A percentile compares a stretch with the other conserved stretches of the same genome.
phyloP scores from a whole-genome alignment of 768 basidiomycete genomes.

The Mycena rebaudengoi region DNA sequence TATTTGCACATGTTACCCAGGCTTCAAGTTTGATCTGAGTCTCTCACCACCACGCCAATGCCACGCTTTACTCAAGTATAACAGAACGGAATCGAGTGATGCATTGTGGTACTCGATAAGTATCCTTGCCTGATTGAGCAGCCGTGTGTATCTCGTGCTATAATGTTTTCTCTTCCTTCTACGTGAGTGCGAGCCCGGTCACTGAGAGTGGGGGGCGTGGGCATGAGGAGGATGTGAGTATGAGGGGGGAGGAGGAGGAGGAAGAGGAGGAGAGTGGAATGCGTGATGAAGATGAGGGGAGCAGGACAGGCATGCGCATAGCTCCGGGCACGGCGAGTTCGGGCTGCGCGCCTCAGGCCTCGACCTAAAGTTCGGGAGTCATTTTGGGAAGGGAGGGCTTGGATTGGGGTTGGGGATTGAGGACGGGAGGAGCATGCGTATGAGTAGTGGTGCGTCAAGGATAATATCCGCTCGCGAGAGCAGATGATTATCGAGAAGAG shows the following conservation, averaged over 20 bases:
- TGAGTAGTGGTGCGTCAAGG: slow-evolving; percentile 50
- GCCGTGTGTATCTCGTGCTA: no score
- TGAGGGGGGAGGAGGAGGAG: no score
- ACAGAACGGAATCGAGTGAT: no score
- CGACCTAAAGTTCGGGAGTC: slow-evolving; percentile 58
- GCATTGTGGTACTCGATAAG: no score
- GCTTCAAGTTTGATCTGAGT: no score
- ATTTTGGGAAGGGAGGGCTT: slow-evolving; percentile 50
- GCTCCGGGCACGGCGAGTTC: slow-evolving; percentile 36
- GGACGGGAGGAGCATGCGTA: slow-evolving; percentile 23
- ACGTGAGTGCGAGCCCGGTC: not conserved
- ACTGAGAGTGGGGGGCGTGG: not conserved
- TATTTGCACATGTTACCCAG: no score
- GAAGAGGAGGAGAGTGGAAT: no score
- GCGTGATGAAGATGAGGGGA: no score
- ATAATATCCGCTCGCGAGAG: slow-evolving; percentile 72
- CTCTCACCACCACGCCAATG: no score
- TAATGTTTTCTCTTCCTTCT: not conserved
- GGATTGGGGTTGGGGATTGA: slow-evolving; percentile 39
- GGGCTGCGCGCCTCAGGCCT: slow-evolving; percentile 41
- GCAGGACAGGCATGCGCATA: no score
- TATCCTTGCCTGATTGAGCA: no score
- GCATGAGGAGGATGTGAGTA: slow-evolving; percentile 13
- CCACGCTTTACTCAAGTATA: no score
- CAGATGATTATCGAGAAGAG: slow-evolving; percentile 76